Evolutionary conservation across 1,139 yeast species (phyloP), one percentile per base, ranked within the genome.

Genomic region (Entelexis sorbosivorans): DNA sequence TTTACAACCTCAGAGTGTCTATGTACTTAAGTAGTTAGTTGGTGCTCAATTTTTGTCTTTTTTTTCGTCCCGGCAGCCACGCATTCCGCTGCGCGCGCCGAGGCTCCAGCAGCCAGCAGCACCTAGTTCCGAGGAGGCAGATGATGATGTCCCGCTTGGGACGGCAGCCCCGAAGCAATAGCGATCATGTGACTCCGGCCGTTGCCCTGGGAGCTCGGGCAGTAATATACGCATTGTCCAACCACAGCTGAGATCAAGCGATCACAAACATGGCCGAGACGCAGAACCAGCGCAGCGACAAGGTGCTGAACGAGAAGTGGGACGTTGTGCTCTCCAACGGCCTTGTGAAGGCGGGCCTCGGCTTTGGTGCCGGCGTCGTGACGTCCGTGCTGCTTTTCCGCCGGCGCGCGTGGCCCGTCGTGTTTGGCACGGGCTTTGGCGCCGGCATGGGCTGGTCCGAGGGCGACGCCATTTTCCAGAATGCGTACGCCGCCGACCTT

Each of bases 371-470:
- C 48, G 99, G 99, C 69, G 95, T 93, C 44, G 77, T 89, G 54
- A 84, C 94, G 38, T 86, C 96, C n/a, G 94, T 89, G 47, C 71
- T 93, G 57, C 70, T 91, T 52, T 91, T 91, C 75, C 85, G 77
- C 69, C 86, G 97, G 75, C 82, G 97, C 71, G 77, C 95, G 6
- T 91, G 87, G 79, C 97, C 97, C 51, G 96, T 89, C 45, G 89
- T 96, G 95, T 70, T 89, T 56, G 97, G 97, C 59, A 72, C 87
- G 60, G 98, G 97, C 39, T 89, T 91, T 63, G 98, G 98, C 59
- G 76, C 89, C 57, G 98, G 98, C 60, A 83, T 96, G 73, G 96
- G 96, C 50, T 91, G 88, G 70, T 80, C 97, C 58, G 98, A 91
- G 73, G 98, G 97, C 56, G 97, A 91, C 66, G 94, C 96, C 58